A percentile compares a stretch with the other conserved stretches of the same genome.
phyloP scores from a whole-genome alignment of 73 alveolate genomes.

The Effrenium voratum region DNA sequence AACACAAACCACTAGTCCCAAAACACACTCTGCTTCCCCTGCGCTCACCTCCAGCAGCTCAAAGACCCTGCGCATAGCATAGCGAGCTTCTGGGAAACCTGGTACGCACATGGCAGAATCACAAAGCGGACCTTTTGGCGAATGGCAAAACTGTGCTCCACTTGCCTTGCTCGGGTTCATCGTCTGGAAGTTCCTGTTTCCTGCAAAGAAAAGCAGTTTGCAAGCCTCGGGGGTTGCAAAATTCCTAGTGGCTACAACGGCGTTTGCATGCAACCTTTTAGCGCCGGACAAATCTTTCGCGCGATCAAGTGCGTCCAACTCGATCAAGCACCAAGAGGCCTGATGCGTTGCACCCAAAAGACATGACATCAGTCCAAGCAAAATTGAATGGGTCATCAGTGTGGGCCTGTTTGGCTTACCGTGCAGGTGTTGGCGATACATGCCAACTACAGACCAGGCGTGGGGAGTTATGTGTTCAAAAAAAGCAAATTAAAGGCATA shows the following conservation, averaged over 20 bases:
- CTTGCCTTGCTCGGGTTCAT: neutral
- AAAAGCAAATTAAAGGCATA: too few species aligned
- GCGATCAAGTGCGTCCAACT: conserved; percentile 49
- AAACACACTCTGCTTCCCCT: neutral
- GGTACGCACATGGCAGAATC: neutral
- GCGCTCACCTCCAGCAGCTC: conserved; percentile 53
- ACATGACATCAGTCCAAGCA: too few species aligned
- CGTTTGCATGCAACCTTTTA: neutral
- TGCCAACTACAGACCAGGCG: too few species aligned
- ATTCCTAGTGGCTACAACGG: neutral
- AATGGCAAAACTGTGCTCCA: neutral
- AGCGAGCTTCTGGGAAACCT: conserved; percentile 66
- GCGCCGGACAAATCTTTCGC: conserved; percentile 45
- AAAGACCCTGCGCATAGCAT: conserved; percentile 72
- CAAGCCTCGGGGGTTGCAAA: neutral
- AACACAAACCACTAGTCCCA: too few species aligned
- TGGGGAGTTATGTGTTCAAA: too few species aligned
- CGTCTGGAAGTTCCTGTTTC: neutral
- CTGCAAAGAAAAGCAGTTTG: neutral
- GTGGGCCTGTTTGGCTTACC: too few species aligned
- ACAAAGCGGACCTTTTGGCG: neutral
- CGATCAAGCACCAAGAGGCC: conserved; percentile 85
- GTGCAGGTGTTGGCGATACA: too few species aligned
- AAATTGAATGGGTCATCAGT: too few species aligned
- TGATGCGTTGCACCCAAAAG: neutral